These are phyloP conservation scores for Teratosphaeria epicoccoides DNA, from an alignment of 2,329 filamentous ascomycete species.

Conservation along the genomic window DNA sequence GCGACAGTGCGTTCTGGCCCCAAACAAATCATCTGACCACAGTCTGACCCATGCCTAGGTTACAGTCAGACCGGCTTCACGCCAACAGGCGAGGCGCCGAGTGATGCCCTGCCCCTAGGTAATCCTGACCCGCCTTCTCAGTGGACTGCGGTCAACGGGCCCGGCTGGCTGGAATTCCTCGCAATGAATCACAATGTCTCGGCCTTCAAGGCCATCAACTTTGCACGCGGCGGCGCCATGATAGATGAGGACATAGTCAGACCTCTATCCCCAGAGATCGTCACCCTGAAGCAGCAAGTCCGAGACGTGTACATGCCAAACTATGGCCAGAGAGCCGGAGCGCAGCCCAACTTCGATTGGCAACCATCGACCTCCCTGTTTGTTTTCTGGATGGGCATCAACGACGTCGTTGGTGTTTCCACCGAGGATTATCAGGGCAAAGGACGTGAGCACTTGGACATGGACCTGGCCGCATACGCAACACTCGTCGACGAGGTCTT, in stretches of 20 bases:
- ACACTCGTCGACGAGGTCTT: slow-evolving; percentile 33
- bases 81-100: slow-evolving; percentile 41
- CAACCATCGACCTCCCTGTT: slow-evolving; percentile 37
- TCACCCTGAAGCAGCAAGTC: slow-evolving; percentile 44
- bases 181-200: slow-evolving; percentile 36
- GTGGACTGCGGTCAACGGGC: slow-evolving; percentile 30
- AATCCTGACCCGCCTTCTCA: slow-evolving; percentile 45
- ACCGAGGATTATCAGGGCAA: slow-evolving; percentile 25
- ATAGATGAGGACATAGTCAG: slow-evolving; percentile 38
- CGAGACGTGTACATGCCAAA: slow-evolving; percentile 32
- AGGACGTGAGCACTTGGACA: slow-evolving; percentile 21
- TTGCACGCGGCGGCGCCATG: slow-evolving; percentile 40
- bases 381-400: slow-evolving; percentile 40
- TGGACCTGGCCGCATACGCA: slow-evolving; percentile 30
- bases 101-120: slow-evolving; percentile 45
- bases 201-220: slow-evolving; percentile 40
- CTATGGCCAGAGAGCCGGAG: slow-evolving; percentile 18
- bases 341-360: slow-evolving; percentile 16
- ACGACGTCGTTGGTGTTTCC: slow-evolving; percentile 45
- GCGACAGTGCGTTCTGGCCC: slow-evolving; percentile 32
- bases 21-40: not conserved
- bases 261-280: slow-evolving; percentile 40
- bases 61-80: slow-evolving; percentile 48
- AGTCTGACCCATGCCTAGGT: not conserved
- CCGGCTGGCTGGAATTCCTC: slow-evolving; percentile 47